A percentile compares a stretch with the other conserved stretches of the same genome.
These are phyloP conservation scores for Bacterosira constricta DNA, from an alignment of 108 stramenopile genomes.

Conservation along the genomic window DNA sequence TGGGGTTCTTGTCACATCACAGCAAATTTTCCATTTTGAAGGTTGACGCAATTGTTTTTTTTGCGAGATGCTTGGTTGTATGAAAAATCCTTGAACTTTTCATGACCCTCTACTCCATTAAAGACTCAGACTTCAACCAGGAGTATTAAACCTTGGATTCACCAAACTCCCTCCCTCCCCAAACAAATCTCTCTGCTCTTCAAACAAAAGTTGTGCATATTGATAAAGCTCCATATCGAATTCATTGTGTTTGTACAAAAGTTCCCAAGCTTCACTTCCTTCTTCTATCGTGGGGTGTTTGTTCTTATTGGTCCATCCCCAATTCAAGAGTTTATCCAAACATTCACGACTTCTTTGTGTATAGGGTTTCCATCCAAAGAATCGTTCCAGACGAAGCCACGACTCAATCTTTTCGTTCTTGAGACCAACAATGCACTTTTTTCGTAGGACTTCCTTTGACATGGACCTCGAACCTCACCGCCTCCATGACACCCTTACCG, in stretches of 20 bases:
- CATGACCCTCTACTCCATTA: too few species aligned
- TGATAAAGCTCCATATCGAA: constrained; percentile 44
- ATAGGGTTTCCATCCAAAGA: constrained; percentile 41
- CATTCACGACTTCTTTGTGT: neutral
- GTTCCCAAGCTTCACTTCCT: constrained; percentile 28
- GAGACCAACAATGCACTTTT: constrained; percentile 38
- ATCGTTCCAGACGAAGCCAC: constrained; percentile 22
- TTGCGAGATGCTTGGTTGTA: too few species aligned
- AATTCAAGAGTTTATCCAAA: constrained; percentile 18
- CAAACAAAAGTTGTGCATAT: constrained; percentile 35
- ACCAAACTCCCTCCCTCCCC: constrained; percentile 15
- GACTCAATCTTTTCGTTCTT: constrained; percentile 20
- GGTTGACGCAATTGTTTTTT: too few species aligned
- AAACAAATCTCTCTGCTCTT: constrained; percentile 31
- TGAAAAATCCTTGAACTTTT: too few species aligned
- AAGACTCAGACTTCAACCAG: too few species aligned
- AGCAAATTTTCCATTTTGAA: too few species aligned
- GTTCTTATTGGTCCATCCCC: constrained; percentile 33
- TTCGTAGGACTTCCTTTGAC: constrained; percentile 37
- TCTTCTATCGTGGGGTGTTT: constrained; percentile 23
- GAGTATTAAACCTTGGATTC: too few species aligned
- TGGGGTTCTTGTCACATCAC: too few species aligned
- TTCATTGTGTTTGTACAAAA: constrained; percentile 35
- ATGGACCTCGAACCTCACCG: too few species aligned
- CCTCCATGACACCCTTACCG: too few species aligned